Conservation (phyloP, 345 rosid genomes). For the Heritiera fomes region DNA sequence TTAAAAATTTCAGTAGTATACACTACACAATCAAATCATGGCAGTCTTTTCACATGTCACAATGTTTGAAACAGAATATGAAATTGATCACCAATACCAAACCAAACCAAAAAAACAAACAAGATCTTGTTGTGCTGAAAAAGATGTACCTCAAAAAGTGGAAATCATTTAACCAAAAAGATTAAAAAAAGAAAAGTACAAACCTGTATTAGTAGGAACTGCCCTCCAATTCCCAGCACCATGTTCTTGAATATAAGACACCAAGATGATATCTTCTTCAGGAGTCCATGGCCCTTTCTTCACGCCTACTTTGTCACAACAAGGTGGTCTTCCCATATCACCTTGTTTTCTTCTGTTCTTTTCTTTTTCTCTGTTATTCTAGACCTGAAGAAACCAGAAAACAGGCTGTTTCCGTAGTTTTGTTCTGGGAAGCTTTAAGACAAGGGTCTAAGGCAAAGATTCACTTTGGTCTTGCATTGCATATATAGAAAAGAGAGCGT, state of each 20-base stretch:
- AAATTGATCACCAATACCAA: background rate
- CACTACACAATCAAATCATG: background rate
- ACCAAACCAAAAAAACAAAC: background rate
- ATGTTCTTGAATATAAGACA: conserved; percentile 76
- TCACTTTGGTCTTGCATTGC: conserved; percentile 26
- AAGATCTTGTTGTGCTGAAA: background rate
- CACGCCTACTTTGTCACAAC: conserved; percentile 77
- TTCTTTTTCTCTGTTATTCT: background rate
- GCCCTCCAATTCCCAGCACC: conserved; percentile 91
- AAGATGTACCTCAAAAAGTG: background rate
- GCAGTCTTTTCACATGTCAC: background rate
- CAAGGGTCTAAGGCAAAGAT: conserved; percentile 36
- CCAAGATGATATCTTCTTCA: conserved; percentile 81
- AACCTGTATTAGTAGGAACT: conserved; percentile 75
- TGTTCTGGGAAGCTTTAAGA: conserved; percentile 35
- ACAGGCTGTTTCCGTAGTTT: background rate
- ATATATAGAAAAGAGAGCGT: conserved; percentile 41
- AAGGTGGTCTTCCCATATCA: conserved; percentile 80
- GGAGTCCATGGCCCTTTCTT: conserved; percentile 97
- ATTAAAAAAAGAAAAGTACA: background rate
- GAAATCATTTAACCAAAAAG: background rate
- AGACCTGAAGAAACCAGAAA: background rate
- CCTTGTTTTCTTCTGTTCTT: conserved; percentile 10
- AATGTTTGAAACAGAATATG: background rate
- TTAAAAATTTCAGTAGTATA: background rate